Conservation (phyloP, 148 eudicot genomes). For the Euryodendron excelsum region DNA sequence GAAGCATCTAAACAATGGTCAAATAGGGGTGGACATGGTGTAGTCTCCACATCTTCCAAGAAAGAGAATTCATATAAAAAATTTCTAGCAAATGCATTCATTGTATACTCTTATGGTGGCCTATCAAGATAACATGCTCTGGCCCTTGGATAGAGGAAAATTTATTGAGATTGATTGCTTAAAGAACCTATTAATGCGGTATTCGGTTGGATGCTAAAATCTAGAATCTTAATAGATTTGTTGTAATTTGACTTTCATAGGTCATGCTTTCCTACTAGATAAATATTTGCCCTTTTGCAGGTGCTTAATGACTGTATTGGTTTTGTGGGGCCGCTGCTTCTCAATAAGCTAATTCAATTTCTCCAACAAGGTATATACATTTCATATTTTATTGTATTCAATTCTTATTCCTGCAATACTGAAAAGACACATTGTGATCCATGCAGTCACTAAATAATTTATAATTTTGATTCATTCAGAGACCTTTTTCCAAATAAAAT, state of each 20-base stretch:
- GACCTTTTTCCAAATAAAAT: not conserved
- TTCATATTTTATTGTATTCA: not conserved
- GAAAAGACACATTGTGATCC: not conserved
- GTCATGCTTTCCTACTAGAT: not conserved
- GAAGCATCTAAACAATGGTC: not conserved
- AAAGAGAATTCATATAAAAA: not conserved
- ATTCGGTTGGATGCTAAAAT: not conserved
- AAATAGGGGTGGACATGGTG: slow-evolving; percentile 5
- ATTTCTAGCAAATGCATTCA: not conserved
- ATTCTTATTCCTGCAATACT: slow-evolving; percentile 4
- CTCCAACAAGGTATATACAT: slow-evolving; percentile 68
- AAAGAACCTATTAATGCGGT: not conserved
- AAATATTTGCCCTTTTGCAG: slow-evolving; percentile 39
- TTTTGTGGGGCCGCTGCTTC: slow-evolving; percentile 85
- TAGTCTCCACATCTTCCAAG: not conserved
- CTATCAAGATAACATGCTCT: not conserved
- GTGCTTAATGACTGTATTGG: slow-evolving; percentile 85
- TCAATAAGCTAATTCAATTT: slow-evolving; percentile 72
- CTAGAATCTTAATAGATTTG: not conserved
- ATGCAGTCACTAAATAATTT: not conserved
- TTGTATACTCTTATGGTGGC: not conserved
- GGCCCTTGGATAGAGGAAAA: not conserved
- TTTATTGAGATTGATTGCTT: not conserved
- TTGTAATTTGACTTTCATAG: too few relatives aligned
- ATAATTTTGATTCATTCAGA: not conserved